These are phyloP conservation scores for Diutina rugosa DNA, from an alignment of 1,139 yeast species.

Conservation along the genomic window DNA sequence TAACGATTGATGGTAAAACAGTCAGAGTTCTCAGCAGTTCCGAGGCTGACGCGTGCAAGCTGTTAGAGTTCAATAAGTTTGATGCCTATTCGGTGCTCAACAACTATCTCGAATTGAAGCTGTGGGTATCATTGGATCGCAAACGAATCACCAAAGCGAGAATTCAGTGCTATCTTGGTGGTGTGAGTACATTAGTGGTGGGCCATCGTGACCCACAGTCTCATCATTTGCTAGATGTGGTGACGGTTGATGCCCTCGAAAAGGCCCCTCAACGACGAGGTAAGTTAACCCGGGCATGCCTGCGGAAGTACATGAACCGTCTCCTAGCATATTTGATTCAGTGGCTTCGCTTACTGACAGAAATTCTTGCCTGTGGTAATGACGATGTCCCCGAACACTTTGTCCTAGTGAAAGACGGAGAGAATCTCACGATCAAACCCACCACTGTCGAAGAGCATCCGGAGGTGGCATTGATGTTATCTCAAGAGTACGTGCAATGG, in stretches of 20 bases:
- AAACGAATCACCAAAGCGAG: not conserved
- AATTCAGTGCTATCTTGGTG: not conserved
- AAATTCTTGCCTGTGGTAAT: not conserved
- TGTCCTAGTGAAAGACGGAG: not conserved
- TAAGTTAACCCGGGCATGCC: not conserved
- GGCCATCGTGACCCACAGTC: not conserved
- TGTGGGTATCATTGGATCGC: not conserved
- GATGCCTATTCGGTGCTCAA: not conserved
- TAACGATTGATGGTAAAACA: not conserved
- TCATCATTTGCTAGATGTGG: not conserved
- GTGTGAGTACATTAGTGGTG: not conserved
- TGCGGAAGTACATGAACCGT: not conserved
- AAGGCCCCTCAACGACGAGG: not conserved
- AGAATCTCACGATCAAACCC: not conserved
- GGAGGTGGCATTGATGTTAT: not conserved
- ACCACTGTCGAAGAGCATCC: not conserved
- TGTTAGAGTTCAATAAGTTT: not conserved
- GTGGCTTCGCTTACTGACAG: not conserved
- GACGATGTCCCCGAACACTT: not conserved
- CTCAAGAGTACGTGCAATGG: not conserved
- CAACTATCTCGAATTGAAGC: not conserved
- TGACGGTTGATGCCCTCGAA: not conserved
- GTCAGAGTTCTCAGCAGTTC: not conserved
- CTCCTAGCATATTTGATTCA: not conserved
- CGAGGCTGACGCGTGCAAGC: not conserved